Base-by-base conservation (phyloP, 805 yeast species). In the Wickerhamomyces subpelliculosus region DNA sequence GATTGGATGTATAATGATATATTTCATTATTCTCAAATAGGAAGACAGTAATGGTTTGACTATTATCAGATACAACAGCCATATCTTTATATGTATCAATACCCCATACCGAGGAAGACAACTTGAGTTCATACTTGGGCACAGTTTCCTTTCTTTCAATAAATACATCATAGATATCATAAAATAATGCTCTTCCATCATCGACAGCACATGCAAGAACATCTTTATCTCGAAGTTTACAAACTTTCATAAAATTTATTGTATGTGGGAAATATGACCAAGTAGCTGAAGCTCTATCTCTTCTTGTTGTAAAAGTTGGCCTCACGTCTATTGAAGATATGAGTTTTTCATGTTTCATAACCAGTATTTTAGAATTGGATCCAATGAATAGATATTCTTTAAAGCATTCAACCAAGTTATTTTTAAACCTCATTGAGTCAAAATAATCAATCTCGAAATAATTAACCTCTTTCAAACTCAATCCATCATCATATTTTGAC, bases 101-200 rank as follows among this genome's bases (percentile, higher is more conserved):
- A 0, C 85, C 84, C 88, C 88, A 81, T 2, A 70, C 75, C 1
- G 83, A 75, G 2, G 70, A 57, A 6, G 59, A 59, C 34, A 70
- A 46, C 24, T 55, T 59, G 4, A 71, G 38, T 20, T 47, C 50
- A 26, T 57, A 48, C 17, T n/a, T n/a, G n/a, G n/a, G n/a, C 53
- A 61, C 3, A 65, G 52, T 6, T 47, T 42, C 2, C 59, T 39
- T 23, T 46, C 46, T 57, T 5, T 48, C 36, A 11, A 49, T 46
- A 16, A 61, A 34, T 0, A 75, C 43, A 3, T 53, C 48, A 5
- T 53, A 55, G 2, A 67, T 40, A 36, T 64, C 53, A 48, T 48
- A 65, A 0, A 80, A 41, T 34, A 71, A 41, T 0, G 68, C 62
- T 7, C 70, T 47, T 0, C 86, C 86, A 52, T 75, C 77, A 49